phyloP scores from a whole-genome alignment of 192 early-diverging fungal genomes.

The Allomyces macrogynus region DNA sequence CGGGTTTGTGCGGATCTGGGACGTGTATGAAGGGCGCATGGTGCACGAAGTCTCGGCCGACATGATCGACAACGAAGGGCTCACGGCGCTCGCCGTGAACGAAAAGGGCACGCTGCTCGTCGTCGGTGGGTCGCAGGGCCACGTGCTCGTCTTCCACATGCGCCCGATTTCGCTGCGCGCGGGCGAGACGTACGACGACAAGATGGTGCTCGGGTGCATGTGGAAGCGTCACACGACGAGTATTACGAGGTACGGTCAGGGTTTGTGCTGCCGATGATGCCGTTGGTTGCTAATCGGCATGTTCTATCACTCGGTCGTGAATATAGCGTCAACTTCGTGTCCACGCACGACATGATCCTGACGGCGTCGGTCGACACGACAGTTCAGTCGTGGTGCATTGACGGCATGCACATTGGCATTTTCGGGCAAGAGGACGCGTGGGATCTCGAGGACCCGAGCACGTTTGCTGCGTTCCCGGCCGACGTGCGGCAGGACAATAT shows the following conservation, averaged over 20 bases:
- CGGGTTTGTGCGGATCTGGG: slow-evolving; percentile 33
- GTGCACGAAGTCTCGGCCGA: slow-evolving; percentile 18
- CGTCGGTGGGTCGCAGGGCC: slow-evolving; percentile 27
- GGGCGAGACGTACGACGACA: background rate
- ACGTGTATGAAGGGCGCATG: slow-evolving; percentile 23
- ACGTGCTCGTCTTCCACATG: slow-evolving; percentile 15
- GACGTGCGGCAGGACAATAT: slow-evolving; percentile 3
- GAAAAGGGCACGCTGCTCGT: slow-evolving; percentile 17
- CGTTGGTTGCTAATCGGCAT: no score
- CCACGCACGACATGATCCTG: background rate
- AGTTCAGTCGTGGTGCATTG: slow-evolving; percentile 1
- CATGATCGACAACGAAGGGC: slow-evolving; percentile 22
- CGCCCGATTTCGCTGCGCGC: slow-evolving; percentile 1
- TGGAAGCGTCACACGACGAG: no score
- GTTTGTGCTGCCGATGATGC: no score
- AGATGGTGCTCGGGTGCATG: background rate
- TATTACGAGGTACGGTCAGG: no score
- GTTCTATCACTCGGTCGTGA: no score
- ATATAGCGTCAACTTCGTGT: background rate
- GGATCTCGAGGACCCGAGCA: slow-evolving; percentile 6
- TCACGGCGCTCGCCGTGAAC: slow-evolving; percentile 21
- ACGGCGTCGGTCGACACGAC: slow-evolving; percentile 1
- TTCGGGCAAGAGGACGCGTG: slow-evolving; percentile 8
- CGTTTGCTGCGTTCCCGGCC: slow-evolving; percentile 1
- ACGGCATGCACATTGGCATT: slow-evolving; percentile 3